Evolutionary conservation across 371 early-diverging fungal genomes (phyloP), one percentile per base, ranked within the genome.

Genomic region (Lichtheimia ramosa): DNA sequence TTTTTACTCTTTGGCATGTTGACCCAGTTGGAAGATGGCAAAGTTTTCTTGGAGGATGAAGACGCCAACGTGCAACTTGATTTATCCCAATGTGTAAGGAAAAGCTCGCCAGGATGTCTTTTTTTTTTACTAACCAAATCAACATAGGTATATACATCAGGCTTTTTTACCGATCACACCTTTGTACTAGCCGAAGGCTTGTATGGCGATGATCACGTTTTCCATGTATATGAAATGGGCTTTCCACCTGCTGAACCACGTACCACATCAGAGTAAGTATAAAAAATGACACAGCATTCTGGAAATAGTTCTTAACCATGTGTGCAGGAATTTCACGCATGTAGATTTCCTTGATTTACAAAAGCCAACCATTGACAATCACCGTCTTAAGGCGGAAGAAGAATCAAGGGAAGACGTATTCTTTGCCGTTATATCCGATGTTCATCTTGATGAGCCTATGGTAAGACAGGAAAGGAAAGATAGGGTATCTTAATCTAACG

Each of bases 1-100:
- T 95, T 90, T 64, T 56, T 92, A 20, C 68, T 95, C 41, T 90
- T 94, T 72, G 96, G 96, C 2, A 94, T 96, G 95, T 69, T 96
- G 59, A 85, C 94, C 15, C 87, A 88, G 68, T 77, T 92, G 51
- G 85, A 89, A 51, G 92, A 91, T 57, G 94, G 94, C 13, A 90
- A 87, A 53, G 68, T 87, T 34, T 87, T 83, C 69, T 71, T 96
- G n/a, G 96, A 96, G 70, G 96, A 96, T 66, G 80, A 82, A 23
- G 92, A 91, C 50, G 87, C 82, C 10, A 71, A 81, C 28, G 84
- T 96, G 41, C 88, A 90, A 63, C 71, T 94, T 21, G 83, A 91
- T 51, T 70, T 86, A 41, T 65, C 76, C 5, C 64, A 71, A 16
- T 68, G 66, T 43, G 81, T 71, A 73, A 69, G 71, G 13, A 14